phyloP scores from a whole-genome alignment of 1,284 basidiomycete genomes.

The Austropuccinia psidii region DNA sequence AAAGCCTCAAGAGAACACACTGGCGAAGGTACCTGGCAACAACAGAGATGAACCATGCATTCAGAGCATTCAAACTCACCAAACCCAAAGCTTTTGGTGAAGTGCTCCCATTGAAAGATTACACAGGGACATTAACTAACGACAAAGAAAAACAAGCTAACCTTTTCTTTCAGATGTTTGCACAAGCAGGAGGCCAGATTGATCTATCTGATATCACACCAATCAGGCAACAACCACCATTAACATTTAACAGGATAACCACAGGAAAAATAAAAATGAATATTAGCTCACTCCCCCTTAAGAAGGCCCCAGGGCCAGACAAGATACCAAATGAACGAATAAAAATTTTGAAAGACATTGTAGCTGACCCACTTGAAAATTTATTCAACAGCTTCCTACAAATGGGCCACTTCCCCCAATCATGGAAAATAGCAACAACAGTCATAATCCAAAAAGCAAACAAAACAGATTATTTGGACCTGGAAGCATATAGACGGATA shows the following conservation, averaged over 20 bases:
- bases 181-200: background rate
- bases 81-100: background rate
- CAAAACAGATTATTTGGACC: background rate
- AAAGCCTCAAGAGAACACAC: background rate
- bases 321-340: background rate
- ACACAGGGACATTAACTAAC: no score
- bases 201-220: background rate
- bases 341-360: background rate
- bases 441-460: background rate
- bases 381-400: background rate
- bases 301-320: constrained; percentile 5
- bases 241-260: background rate
- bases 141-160: background rate
- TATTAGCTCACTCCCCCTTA: background rate
- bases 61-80: background rate
- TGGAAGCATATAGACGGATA: constrained; percentile 3
- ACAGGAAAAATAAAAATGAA: background rate
- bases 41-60: background rate
- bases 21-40: background rate
- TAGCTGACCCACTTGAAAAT: background rate
- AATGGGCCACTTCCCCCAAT: background rate
- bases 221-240: no score
- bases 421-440: background rate
- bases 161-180: background rate
- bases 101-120: no score